Percentiles rank a stretch among this genome's conserved stretches.
These are phyloP conservation scores for Graphiopsis chlorocephala DNA, from an alignment of 2,329 filamentous ascomycete genomes.

Conservation along the genomic window DNA sequence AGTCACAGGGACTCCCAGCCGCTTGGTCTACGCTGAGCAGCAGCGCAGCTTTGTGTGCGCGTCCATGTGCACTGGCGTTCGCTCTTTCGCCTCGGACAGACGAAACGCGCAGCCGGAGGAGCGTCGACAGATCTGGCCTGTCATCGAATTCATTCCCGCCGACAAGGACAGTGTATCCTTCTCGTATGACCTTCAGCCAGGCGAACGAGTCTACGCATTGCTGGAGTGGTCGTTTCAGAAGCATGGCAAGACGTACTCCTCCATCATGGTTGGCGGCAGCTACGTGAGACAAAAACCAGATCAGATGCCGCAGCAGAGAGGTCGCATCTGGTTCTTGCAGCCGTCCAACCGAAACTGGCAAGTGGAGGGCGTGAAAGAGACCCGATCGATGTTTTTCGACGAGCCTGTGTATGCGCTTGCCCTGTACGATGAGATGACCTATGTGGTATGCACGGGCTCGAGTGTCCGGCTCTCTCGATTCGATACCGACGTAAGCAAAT, in stretches of 20 bases:
- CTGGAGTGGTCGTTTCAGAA: constrained; percentile 56
- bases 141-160: constrained; percentile 46
- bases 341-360: constrained; percentile 38
- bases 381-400: constrained; percentile 47
- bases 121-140: constrained; percentile 38
- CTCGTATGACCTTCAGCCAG: constrained; percentile 47
- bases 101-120: constrained; percentile 29
- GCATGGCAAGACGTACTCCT: constrained; percentile 58
- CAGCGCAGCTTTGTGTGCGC: constrained; percentile 48
- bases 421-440: constrained; percentile 54
- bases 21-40: constrained; percentile 30
- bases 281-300: constrained; percentile 43
- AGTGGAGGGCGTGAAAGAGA: constrained; percentile 50
- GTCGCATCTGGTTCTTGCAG: constrained; percentile 46
- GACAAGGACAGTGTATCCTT: constrained; percentile 19
- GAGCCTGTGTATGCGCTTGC: constrained; percentile 57
- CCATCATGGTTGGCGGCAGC: constrained; percentile 54
- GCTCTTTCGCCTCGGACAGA: constrained; percentile 19
- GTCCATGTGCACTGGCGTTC: constrained; percentile 38
- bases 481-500: constrained; percentile 25
- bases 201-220: constrained; percentile 60
- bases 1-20: constrained; percentile 30
- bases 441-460: constrained; percentile 48
- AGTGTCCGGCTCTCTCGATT: constrained; percentile 45
- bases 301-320: constrained; percentile 31